Percentiles rank a stretch among this genome's conserved stretches.
Evolutionary conservation across 2,329 filamentous ascomycete genomes (phyloP).

Genomic region (Elsinoe ampelina): DNA sequence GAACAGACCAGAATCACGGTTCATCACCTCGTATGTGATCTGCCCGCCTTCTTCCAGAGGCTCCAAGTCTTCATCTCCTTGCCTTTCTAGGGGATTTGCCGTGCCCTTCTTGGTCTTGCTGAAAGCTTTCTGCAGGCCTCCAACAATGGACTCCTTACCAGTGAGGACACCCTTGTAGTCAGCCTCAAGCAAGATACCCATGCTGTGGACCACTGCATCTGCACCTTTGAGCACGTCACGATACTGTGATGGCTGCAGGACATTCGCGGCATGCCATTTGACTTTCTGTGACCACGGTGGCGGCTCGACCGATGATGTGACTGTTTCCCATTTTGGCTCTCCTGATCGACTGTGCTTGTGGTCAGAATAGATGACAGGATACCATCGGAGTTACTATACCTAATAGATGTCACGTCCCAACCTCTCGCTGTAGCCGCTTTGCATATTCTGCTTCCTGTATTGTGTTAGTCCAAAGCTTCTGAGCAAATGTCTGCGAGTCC

Average conservation of each 20-base stretch:
- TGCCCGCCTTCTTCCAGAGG: constrained; percentile 61
- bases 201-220: constrained; percentile 81
- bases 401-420: constrained; percentile 89
- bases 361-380: not conserved
- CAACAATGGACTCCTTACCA: constrained; percentile 71
- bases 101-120: constrained; percentile 52
- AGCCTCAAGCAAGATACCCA: constrained; percentile 92
- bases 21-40: constrained; percentile 95
- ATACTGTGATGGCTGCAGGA: constrained; percentile 76
- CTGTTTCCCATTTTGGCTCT: constrained; percentile 71
- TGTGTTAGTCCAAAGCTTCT: not conserved
- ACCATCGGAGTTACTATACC: constrained; percentile 44
- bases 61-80: constrained; percentile 50
- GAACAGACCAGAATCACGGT: constrained; percentile 59
- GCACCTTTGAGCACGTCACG: constrained; percentile 64
- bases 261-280: constrained; percentile 79
- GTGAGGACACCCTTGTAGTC: constrained; percentile 92
- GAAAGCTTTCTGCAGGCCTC: constrained; percentile 72
- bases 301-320: constrained; percentile 60
- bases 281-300: constrained; percentile 77
- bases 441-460: constrained; percentile 66
- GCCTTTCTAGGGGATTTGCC: constrained; percentile 57
- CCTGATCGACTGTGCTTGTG: constrained; percentile 64
- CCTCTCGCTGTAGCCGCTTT: constrained; percentile 75
- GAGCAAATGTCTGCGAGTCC: constrained; percentile 14